Evolutionary conservation across 2,329 filamentous ascomycete genomes (phyloP), one percentile per base, ranked within the genome.

Genomic region (Aspergillus melleus): DNA sequence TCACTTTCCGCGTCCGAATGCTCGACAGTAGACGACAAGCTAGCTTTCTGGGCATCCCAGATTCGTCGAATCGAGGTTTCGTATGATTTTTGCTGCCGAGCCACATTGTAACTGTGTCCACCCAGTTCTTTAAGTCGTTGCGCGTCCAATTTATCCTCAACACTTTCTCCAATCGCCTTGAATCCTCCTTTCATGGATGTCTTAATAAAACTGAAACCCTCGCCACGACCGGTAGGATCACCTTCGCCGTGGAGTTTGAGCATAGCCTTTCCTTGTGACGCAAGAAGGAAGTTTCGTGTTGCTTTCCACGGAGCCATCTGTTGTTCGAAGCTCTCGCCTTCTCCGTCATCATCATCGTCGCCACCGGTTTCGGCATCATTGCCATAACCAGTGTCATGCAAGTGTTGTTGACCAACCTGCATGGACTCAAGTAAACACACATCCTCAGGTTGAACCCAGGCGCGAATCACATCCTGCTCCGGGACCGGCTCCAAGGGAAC

Each of bases 101-200:
- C 95, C 61, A 99, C 95, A 65, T 99, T 99, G 80, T 99, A 99
- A 67, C 91, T 93, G 77, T 99, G 95, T 0, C 95, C 95, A 57
- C 92, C 92, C 64, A 84, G 80, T 58, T 88, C 85, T 64, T 87
- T 87, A 59, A 83, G 77, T 63, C 81, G 80, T 69, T 95, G 94
- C 16, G 90, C 90, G 72, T 93, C 91, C 64, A 95, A 87, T 73
- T 93, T 91, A 62, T 93, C 90, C 70, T 92, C 90, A 62, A 93
- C 91, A 70, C 91, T 93, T 74, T 96, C 92, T 20, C 92, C 92
- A 26, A 96, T 86, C 20, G 92, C 90, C 71, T 93, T 91, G 76
- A 97, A 99, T 0, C 95, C 95, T 62, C 95, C 95, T 77, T 99
- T 99, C 95, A 99, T 99, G 1, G 92, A 96, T 0, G 93, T 97